These are phyloP conservation scores for thale cress (Arabidopsis thaliana) DNA, from an alignment of 345 rosid species.

Conservation along the genomic window DNA sequence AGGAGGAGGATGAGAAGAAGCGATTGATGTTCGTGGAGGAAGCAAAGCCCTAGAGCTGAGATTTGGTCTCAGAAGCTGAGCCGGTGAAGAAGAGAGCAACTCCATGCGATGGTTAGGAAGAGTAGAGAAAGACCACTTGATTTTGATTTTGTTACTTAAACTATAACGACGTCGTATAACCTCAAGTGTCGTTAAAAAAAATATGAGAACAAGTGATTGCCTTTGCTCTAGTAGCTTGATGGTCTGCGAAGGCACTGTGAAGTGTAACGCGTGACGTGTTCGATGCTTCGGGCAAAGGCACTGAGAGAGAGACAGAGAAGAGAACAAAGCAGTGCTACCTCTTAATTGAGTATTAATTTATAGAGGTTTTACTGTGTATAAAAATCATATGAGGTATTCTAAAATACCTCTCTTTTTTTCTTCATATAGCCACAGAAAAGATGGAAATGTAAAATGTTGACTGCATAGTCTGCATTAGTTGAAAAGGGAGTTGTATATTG, in stretches of 20 bases:
- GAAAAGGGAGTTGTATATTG: no score
- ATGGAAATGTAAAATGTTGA: no score
- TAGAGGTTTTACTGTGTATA: not conserved
- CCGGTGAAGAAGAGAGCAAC: slow-evolving; percentile 28
- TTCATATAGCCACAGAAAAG: no score
- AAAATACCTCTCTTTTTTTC: not conserved
- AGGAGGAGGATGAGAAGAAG: slow-evolving; percentile 9
- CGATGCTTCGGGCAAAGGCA: not conserved
- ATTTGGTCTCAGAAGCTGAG: slow-evolving; percentile 19
- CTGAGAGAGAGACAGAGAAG: not conserved
- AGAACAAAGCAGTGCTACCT: not conserved
- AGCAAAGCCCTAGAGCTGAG: slow-evolving; percentile 1
- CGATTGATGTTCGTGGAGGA: not conserved
- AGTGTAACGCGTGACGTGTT: not conserved
- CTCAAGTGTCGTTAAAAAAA: not conserved
- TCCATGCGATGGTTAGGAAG: slow-evolving; percentile 2
- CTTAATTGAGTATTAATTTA: no score
- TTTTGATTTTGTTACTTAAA: not conserved
- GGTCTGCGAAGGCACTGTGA: not conserved
- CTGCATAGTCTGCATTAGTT: no score
- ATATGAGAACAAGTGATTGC: not conserved
- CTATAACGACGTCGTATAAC: not conserved
- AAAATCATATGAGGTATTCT: not conserved
- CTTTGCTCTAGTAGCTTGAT: not conserved
- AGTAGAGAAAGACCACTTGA: not conserved